These are phyloP conservation scores for Adansonia grandidieri DNA, from an alignment of 441 rosid species.

Conservation along the genomic window DNA sequence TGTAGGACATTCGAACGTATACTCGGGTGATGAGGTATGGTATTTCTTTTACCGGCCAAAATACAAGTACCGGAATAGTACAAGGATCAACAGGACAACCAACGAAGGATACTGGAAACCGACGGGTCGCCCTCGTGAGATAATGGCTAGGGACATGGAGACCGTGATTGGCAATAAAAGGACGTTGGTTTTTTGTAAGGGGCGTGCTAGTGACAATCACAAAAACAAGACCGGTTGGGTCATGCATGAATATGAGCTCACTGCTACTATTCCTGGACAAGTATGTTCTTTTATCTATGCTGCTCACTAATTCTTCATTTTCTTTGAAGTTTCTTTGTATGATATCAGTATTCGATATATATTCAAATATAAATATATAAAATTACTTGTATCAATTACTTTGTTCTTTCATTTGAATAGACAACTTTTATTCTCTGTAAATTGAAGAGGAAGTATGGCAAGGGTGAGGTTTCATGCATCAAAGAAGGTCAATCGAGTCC, in stretches of 20 bases:
- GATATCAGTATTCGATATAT: no score
- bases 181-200: conserved; percentile 35
- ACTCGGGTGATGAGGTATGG: conserved; percentile 35
- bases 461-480: background rate
- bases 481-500: background rate
- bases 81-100: conserved; percentile 32
- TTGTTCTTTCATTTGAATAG: conserved; percentile 7
- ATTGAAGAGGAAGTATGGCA: conserved; percentile 21
- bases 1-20: conserved; percentile 19
- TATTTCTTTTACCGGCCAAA: conserved; percentile 35
- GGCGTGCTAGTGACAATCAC: conserved; percentile 22
- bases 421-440: conserved; percentile 24
- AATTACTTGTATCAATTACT: background rate
- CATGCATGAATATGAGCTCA: conserved; percentile 34
- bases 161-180: conserved; percentile 36
- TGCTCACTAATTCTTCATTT: background rate
- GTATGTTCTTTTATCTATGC: conserved; percentile 3
- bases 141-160: conserved; percentile 16
- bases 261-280: conserved; percentile 15
- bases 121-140: conserved; percentile 29
- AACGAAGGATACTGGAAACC: conserved; percentile 38
- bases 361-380: no score
- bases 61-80: conserved; percentile 19
- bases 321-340: background rate
- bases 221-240: conserved; percentile 32